phyloP scores from a whole-genome alignment of 169 alveolate genomes.

The Toxoplasma gondii region DNA sequence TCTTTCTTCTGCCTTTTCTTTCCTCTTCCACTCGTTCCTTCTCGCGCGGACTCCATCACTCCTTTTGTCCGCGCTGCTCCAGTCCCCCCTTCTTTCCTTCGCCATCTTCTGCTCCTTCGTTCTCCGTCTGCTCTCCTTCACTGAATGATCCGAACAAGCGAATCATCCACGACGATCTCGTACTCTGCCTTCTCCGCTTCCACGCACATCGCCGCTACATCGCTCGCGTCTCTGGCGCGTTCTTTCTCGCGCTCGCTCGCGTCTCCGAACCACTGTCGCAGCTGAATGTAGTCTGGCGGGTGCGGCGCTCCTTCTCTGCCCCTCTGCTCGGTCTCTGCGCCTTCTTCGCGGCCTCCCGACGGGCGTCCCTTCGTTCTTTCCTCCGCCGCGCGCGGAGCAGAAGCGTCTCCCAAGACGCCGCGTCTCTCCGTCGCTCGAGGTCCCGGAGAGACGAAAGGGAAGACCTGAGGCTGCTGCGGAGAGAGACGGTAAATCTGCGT shows the following conservation, averaged over 20 bases:
- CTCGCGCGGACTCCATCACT: background rate
- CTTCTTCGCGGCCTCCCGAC: too few species aligned
- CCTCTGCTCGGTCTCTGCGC: background rate
- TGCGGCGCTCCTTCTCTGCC: background rate
- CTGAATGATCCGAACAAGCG: background rate
- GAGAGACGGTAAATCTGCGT: background rate
- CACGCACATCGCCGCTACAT: background rate
- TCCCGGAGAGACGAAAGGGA: background rate
- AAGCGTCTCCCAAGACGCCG: background rate
- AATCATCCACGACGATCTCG: background rate
- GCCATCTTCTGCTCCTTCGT: background rate
- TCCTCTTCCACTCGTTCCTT: background rate
- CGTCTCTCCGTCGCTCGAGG: background rate
- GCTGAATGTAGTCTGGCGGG: slow-evolving; percentile 2
- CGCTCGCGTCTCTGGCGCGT: background rate
- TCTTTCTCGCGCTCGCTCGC: background rate
- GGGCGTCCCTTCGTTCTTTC: too few species aligned
- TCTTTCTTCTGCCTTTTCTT: too few species aligned
- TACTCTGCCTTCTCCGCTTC: background rate
- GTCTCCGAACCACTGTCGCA: slow-evolving; percentile 3
- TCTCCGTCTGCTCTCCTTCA: background rate
- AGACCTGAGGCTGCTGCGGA: slow-evolving; percentile 5
- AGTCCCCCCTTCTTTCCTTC: background rate
- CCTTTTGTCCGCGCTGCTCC: background rate
- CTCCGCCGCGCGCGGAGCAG: too few species aligned